A percentile compares a stretch with the other conserved stretches of the same genome.
Evolutionary conservation across 306 rosid species (phyloP).

Genomic region (Glycine tomentella): DNA sequence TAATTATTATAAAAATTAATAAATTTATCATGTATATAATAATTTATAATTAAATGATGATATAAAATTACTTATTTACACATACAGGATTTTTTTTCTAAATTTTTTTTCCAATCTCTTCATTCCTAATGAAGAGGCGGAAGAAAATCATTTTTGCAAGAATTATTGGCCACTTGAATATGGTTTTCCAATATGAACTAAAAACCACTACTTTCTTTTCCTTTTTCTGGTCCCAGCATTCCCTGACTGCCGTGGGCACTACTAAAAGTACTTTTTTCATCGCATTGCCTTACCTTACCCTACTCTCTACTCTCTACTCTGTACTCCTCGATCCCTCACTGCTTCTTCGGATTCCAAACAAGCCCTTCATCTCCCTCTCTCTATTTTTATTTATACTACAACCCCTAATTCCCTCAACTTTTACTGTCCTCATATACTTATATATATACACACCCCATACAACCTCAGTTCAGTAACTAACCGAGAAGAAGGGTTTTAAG

Average conservation of each 20-base stretch:
- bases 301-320: background rate
- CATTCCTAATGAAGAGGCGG: background rate
- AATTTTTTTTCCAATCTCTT: too few species aligned
- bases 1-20: too few species aligned
- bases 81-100: too few species aligned
- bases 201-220: conserved; percentile 53
- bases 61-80: too few species aligned
- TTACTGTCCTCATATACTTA: conserved; percentile 57
- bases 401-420: conserved; percentile 44
- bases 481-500: conserved; percentile 17
- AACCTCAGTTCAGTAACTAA: conserved; percentile 40
- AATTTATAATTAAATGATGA: too few species aligned
- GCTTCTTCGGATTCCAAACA: conserved; percentile 59
- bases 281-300: conserved; percentile 35
- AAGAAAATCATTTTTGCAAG: background rate
- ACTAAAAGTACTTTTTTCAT: conserved; percentile 40
- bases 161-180: conserved; percentile 40
- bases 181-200: conserved; percentile 41
- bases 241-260: conserved; percentile 66
- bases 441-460: conserved; percentile 34
- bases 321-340: too few species aligned
- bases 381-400: conserved; percentile 53
- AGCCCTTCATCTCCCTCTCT: conserved; percentile 39
- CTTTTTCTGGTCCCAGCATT: conserved; percentile 71
- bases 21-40: too few species aligned